Conservation (phyloP, 257 asterid species). For the Nicotiana undulata region DNA sequence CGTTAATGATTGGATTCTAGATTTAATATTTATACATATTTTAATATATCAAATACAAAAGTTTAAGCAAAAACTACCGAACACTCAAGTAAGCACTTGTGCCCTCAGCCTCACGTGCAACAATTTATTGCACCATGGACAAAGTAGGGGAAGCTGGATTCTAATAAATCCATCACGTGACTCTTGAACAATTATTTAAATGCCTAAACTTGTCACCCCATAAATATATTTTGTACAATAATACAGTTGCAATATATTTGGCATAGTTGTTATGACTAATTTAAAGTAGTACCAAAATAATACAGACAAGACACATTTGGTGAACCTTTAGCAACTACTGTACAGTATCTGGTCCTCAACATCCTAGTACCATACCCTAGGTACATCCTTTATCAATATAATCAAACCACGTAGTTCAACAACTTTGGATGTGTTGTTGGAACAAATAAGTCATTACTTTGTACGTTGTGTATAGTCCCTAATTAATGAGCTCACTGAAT, state of each 20-base stretch:
- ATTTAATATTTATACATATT: too few species aligned
- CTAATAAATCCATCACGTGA: not conserved
- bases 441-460: not conserved
- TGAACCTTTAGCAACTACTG: conserved; percentile 3
- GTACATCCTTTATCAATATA: not conserved
- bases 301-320: not conserved
- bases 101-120: not conserved
- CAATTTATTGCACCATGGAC: not conserved
- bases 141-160: not conserved
- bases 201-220: not conserved
- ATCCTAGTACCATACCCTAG: not conserved
- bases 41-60: too few species aligned
- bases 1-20: too few species aligned
- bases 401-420: not conserved
- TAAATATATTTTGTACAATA: not conserved
- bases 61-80: too few species aligned
- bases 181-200: not conserved
- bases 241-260: not conserved
- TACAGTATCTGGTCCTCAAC: not conserved
- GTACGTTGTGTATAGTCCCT: not conserved
- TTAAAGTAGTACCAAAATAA: not conserved
- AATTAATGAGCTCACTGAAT: not conserved
- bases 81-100: too few species aligned
- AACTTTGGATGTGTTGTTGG: not conserved
- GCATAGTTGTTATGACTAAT: not conserved